phyloP scores from a whole-genome alignment of 2,329 filamentous ascomycete species.

The Aureobasidium sp. region DNA sequence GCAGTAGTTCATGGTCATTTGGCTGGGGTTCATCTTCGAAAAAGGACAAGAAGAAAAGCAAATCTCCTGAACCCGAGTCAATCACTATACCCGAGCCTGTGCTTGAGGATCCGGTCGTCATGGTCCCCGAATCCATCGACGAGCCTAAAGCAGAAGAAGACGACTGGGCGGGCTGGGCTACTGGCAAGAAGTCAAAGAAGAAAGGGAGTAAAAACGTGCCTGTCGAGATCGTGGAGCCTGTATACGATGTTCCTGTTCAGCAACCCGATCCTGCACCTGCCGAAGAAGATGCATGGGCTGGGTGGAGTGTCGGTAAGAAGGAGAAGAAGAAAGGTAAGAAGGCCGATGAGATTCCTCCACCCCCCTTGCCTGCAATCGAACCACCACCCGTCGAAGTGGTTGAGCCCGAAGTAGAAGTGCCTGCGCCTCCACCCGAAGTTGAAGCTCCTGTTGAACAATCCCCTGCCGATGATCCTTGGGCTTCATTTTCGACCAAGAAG shows the following conservation, averaged over 20 bases:
- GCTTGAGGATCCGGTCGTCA: slow-evolving; percentile 21
- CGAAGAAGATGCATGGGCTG: slow-evolving; percentile 25
- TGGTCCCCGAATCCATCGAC: slow-evolving; percentile 40
- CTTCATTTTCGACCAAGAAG: slow-evolving; percentile 31
- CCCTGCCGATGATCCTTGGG: slow-evolving; percentile 23
- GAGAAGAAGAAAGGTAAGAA: slow-evolving; percentile 49
- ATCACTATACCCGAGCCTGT: slow-evolving; percentile 19
- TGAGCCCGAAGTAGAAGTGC: slow-evolving; percentile 24
- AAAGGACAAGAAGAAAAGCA: slow-evolving; percentile 41
- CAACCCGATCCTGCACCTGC: slow-evolving; percentile 20
- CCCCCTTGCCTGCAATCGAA: slow-evolving; percentile 41
- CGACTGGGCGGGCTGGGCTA: slow-evolving; percentile 41
- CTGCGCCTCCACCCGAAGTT: background rate
- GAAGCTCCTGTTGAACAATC: slow-evolving; percentile 18
- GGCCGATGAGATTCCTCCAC: slow-evolving; percentile 37
- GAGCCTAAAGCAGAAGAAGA: slow-evolving; percentile 43
- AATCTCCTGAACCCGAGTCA: slow-evolving; percentile 17
- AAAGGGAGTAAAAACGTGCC: slow-evolving; percentile 45
- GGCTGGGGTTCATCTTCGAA: slow-evolving; percentile 48
- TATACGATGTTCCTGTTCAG: slow-evolving; percentile 7
- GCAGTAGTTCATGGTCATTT: slow-evolving; percentile 45
- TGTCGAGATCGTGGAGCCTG: slow-evolving; percentile 31
- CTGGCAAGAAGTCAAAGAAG: slow-evolving; percentile 44
- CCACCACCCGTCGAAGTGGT: slow-evolving; percentile 19
- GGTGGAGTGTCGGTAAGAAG: slow-evolving; percentile 41